Conservation (phyloP, 768 basidiomycete genomes). For the Podaxis sp. region DNA sequence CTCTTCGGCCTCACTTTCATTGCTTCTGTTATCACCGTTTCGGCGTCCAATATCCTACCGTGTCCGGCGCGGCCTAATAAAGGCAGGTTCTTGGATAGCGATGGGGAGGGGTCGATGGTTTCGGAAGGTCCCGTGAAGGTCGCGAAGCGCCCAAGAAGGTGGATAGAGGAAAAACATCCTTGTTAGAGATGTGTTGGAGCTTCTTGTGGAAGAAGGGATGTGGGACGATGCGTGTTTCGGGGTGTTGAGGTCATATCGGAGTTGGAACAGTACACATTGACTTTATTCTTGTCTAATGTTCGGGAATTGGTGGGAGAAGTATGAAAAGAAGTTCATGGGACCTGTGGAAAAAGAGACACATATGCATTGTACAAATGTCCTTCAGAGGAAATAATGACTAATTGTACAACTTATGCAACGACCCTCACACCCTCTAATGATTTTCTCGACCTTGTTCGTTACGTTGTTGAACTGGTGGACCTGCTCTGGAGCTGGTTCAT, state of each 20-base stretch:
- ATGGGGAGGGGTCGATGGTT: slow-evolving; percentile 24
- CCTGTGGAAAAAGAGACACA: slow-evolving; percentile 4
- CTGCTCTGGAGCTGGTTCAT: slow-evolving; percentile 40
- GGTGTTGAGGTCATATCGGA: neutral
- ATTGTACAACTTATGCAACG: slow-evolving; percentile 26
- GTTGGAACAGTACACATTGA: neutral
- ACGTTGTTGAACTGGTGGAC: slow-evolving; percentile 59
- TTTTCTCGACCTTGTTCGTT: slow-evolving; percentile 44
- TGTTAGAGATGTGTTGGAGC: slow-evolving; percentile 25
- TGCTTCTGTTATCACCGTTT: slow-evolving; percentile 76
- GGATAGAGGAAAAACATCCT: slow-evolving; percentile 75
- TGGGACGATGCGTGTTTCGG: neutral
- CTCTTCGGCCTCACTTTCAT: slow-evolving; percentile 81
- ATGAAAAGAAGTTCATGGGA: neutral
- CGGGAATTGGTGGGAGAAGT: neutral
- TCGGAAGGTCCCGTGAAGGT: slow-evolving; percentile 44
- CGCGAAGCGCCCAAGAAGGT: slow-evolving; percentile 62
- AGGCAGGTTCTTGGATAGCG: slow-evolving; percentile 57
- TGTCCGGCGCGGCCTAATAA: slow-evolving; percentile 71
- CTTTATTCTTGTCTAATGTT: neutral
- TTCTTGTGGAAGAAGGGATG: neutral
- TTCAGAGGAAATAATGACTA: slow-evolving; percentile 13
- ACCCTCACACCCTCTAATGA: slow-evolving; percentile 22
- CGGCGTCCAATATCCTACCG: slow-evolving; percentile 74
- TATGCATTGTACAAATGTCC: slow-evolving; percentile 21